phyloP scores from a whole-genome alignment of 2,329 filamentous ascomycete species.

The Talaromyces sp. region DNA sequence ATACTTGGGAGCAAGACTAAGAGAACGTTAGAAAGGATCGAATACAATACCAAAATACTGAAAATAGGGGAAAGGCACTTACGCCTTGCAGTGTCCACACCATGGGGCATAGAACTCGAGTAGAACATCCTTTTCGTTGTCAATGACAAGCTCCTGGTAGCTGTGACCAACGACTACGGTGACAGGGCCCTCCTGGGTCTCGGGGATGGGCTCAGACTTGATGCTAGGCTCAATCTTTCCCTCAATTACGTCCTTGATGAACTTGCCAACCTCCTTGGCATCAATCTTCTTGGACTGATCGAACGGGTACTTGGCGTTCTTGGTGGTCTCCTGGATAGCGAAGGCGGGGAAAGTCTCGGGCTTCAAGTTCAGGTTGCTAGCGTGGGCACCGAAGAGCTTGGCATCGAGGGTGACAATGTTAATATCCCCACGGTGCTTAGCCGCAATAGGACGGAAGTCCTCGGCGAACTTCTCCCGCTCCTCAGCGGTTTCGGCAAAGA shows the following conservation, averaged over 20 bases:
- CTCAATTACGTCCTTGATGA: conserved; percentile 80
- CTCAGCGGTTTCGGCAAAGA: conserved; percentile 90
- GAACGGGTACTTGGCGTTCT: conserved; percentile 97
- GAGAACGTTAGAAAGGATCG: conserved; percentile 1
- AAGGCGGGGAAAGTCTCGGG: conserved; percentile 94
- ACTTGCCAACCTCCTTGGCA: conserved; percentile 71
- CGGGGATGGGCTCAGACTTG: conserved; percentile 96
- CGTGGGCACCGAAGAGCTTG: conserved; percentile 90
- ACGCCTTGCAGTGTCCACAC: conserved; percentile 72
- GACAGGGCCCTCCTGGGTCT: conserved; percentile 88
- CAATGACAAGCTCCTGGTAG: conserved; percentile 88
- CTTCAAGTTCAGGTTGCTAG: conserved; percentile 95
- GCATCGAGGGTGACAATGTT: conserved; percentile 99
- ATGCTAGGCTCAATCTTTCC: conserved; percentile 94
- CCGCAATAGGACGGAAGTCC: conserved; percentile 79
- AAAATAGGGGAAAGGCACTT: conserved; percentile 28
- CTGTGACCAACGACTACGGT: conserved; percentile 87
- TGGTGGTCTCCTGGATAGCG: conserved; percentile 91
- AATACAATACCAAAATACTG: background rate
- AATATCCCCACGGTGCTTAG: conserved; percentile 90
- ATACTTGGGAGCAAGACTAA: conserved; percentile 66
- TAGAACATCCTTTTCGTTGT: conserved; percentile 95
- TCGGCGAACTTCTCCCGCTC: conserved; percentile 80
- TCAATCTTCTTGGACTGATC: conserved; percentile 81
- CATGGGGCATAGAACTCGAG: conserved; percentile 97